Evolutionary conservation across 768 basidiomycete species (phyloP), one percentile per base, ranked within the genome.

Genomic region (Lactarius quietus): DNA sequence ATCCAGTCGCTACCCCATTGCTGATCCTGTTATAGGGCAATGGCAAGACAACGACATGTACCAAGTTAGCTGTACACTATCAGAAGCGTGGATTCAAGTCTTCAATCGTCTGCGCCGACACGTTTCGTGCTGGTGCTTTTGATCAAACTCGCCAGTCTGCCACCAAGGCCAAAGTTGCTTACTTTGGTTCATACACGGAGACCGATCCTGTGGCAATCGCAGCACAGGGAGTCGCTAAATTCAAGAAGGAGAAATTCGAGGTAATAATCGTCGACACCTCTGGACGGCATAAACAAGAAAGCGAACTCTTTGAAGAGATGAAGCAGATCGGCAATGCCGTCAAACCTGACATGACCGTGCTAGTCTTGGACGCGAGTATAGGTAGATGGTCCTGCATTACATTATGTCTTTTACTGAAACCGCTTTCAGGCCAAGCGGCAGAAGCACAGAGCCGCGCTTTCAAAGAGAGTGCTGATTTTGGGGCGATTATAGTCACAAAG

Each of bases 61-160:
- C 97, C 12, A 99, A 98, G 73, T 87, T 99, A 45, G 97, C 97
- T 0, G 96, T 96, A 1, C 90, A 98, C 78, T 98, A 98, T 75
- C 95, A 96, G 75, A 91, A 92, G 73, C 88, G 95, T 69, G 97
- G 97, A 8, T 92, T 98, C 83, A 95, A 96, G 75, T 91, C 95
- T 15, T 93, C 89, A 66, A 95, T 99, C 61, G 96, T 99, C 69
- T 99, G 97, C 72, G 97, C 97, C 26, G 97, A 99, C 76, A 99
- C 97, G 0, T 99, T 99, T 82, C 92, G 97, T 78, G 97, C 97
- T 3, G 97, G 97, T 59, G 97, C 97, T 41, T 99, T 99, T 77
- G 97, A 99, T 77, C 97, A 99, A 76, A 93, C 97, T 14, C 89
- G 97, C 73, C 97, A 99, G 79, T 98, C 96, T 57, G 96, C 97